Conservation (phyloP, 352 stramenopile species). For the Globisporangium iwayamae region DNA sequence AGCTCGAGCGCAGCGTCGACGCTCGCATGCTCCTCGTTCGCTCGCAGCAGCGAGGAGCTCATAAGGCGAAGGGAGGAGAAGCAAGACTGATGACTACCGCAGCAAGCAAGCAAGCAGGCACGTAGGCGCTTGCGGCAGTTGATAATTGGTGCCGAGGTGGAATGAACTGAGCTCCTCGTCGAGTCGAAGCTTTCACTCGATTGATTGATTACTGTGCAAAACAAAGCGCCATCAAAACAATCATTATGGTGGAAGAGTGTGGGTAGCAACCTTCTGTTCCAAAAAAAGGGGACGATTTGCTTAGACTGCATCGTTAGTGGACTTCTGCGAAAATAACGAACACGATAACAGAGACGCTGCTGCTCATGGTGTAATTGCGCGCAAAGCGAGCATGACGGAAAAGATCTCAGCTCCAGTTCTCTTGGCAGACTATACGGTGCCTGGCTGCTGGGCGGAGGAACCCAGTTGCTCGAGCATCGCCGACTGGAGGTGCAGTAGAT, state of each 20-base stretch:
- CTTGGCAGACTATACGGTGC: not conserved
- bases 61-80: constrained; percentile 1
- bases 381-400: not conserved
- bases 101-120: no score
- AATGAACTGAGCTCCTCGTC: no score
- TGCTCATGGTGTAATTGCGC: no score
- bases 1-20: constrained; percentile 21
- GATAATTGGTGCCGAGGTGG: no score
- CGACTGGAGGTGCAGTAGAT: constrained; percentile 1
- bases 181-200: not conserved
- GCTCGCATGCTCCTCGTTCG: constrained; percentile 19
- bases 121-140: no score
- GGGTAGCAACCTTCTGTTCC: no score
- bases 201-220: not conserved
- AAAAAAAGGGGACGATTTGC: no score
- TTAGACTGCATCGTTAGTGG: not conserved
- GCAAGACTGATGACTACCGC: not conserved
- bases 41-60: not conserved
- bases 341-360: no score
- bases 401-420: not conserved
- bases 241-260: not conserved
- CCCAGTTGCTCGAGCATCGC: constrained; percentile 1
- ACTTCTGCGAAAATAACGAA: not conserved
- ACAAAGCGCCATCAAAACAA: not conserved
- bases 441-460: no score